phyloP scores from a whole-genome alignment of 2,329 filamentous ascomycete species.

The Pseudopyrenochaeta lycopersici region DNA sequence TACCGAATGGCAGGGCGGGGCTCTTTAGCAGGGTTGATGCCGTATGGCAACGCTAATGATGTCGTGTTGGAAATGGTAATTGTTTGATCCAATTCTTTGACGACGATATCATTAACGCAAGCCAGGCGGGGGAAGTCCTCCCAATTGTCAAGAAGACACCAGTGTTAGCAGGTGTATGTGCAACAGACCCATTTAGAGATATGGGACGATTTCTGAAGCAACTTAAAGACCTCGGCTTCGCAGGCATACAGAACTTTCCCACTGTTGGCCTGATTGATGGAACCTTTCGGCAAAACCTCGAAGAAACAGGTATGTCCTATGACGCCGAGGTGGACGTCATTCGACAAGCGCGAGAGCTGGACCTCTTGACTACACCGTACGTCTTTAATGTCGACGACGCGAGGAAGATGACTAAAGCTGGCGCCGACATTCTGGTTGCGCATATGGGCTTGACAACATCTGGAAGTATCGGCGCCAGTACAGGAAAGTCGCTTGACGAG shows the following conservation, averaged over 20 bases:
- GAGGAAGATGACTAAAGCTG: constrained; percentile 68
- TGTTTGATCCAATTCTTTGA: background rate
- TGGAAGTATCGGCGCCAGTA: constrained; percentile 71
- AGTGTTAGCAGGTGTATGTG: constrained; percentile 75
- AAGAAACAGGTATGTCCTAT: constrained; percentile 77
- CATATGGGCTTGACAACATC: constrained; percentile 74
- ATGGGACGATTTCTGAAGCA: constrained; percentile 69
- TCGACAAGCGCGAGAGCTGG: constrained; percentile 65
- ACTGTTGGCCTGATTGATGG: constrained; percentile 77
- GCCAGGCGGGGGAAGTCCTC: constrained; percentile 69
- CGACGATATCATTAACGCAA: background rate
- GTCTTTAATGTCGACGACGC: constrained; percentile 72
- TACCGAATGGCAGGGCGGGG: constrained; percentile 78
- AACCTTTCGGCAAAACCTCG: constrained; percentile 71
- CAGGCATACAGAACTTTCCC: constrained; percentile 77
- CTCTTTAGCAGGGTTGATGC: constrained; percentile 74
- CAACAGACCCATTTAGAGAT: constrained; percentile 72
- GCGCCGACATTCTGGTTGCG: constrained; percentile 73
- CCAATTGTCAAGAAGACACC: constrained; percentile 70
- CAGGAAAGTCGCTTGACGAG: constrained; percentile 70
- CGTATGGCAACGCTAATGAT: constrained; percentile 75
- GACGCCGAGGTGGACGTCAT: constrained; percentile 73
- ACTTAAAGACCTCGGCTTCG: constrained; percentile 70
- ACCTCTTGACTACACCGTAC: constrained; percentile 73
- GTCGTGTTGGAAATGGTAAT: constrained; percentile 73